Evolutionary conservation across 148 eudicot genomes (phyloP), one percentile per base, ranked within the genome.

Genomic region (Camellia granthamiana): DNA sequence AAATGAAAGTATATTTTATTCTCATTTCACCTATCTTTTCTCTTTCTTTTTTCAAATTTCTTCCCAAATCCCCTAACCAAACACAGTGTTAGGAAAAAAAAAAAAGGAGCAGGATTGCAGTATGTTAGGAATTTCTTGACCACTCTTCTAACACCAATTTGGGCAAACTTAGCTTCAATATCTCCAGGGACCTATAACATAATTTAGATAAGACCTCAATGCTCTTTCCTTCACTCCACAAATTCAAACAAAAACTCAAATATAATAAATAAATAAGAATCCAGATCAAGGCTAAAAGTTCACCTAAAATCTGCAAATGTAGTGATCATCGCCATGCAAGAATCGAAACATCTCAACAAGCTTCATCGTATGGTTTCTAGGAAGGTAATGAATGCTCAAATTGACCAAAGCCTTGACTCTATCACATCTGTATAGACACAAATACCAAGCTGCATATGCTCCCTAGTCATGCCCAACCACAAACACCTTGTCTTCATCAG

Each of bases 111-210:
- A 10, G 79, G 79, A 8, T 43, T 11, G 21, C 83, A 82, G 10
- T 18, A 71, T 19, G 82, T 65, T 59, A 85, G 70, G 61, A 82
- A 81, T 19, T 79, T 85, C 69, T 65, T 79, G 38, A 85, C n/a
- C 71, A 79, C 66, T 18, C 59, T 77, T 82, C 76, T 72, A 38
- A 18, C 58, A 42, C 75, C 82, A 21, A 79, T 63, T 10, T 76
- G 52, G 21, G 82, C 85, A 55, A 85, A 82, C 62, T 79, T 85
- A 54, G 72, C 74, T 77, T 82, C 87, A n/a, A 82, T 82, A 12
- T 79, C 87, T 70, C 84, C 84, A 3, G 87, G 87, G 64, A 62
- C 80, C 87, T 85, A 60, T 43, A 78, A 5, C 47, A 77, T 12
- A 11, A 42, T 3, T 7, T 5, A n/a, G 55, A 44, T 69, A 15